Evolutionary conservation across 2,329 filamentous ascomycete genomes (phyloP), one percentile per base, ranked within the genome.

Genomic region (Monilinia fructicola): DNA sequence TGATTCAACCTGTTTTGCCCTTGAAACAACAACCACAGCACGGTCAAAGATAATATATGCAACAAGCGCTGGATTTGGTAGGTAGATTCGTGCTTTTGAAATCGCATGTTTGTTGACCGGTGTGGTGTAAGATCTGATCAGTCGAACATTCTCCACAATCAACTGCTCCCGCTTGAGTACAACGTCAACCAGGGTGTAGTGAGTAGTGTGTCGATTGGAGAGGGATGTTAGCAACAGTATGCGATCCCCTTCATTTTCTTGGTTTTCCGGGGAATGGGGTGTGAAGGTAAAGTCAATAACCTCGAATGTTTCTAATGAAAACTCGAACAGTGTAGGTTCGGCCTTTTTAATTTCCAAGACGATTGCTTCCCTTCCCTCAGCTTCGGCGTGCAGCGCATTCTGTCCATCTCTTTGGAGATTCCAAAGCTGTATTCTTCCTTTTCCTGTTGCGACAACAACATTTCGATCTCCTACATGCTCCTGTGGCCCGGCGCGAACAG

Each of bases 351-450:
- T 79, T 42, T 87, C 86, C 2, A 81, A 77, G 21, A 89, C 76
- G 46, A 97, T 82, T 4, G 84, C 78, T 28, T 88, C 86, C 65
- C 87, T 86, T 67, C 88, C 81, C 76, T 96, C 90, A 28, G 88
- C 82, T 69, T 94, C 91, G 35, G 85, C 84, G 56, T 90, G 85
- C 58, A 92, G 83, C 54, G 90, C 87, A 74, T 93, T 89, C 71
- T 93, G 91, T 44, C 93, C 93, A 68, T 91, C 91, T 77, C 94
- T 92, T 74, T 94, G 92, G 54, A 97, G 84, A 74, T 90, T 91
- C 95, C 95, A 99, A 10, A 89, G 84, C 73, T 96, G 90, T 35
- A 99, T 80, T 67, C 88, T 85, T 38, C 91, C 94, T 72, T 89
- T 89, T 64, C 87, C 84, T 1, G 93, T 95, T 18, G 89, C 87